A percentile compares a stretch with the other conserved stretches of the same genome.
phyloP scores from a whole-genome alignment of 345 rosid genomes.

The Eucalyptus dawsonii region DNA sequence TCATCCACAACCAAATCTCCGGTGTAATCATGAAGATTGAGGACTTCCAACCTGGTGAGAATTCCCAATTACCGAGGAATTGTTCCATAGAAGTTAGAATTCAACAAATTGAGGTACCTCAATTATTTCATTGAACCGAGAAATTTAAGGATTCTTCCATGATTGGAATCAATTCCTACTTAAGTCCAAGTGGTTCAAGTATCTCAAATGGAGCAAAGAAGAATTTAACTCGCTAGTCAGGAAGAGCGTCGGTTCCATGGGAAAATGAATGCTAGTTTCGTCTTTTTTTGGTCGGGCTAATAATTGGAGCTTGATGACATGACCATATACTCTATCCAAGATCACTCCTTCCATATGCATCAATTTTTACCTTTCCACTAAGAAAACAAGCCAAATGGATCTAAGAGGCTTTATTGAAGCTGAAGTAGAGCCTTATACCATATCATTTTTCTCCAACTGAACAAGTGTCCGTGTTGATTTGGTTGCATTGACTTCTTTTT shows the following conservation, averaged over 20 bases:
- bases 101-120: neutral
- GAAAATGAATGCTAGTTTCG: neutral
- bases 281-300: neutral
- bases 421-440: neutral
- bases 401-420: neutral
- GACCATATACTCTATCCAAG: neutral
- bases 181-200: neutral
- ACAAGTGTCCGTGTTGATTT: no score
- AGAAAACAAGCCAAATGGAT: neutral
- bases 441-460: no score
- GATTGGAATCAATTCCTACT: neutral
- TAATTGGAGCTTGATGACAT: neutral
- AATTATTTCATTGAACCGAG: neutral
- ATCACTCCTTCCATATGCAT: neutral
- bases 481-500: no score
- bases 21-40: fast-evolving
- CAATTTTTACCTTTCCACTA: neutral
- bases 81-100: neutral
- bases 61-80: neutral
- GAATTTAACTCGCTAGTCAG: neutral
- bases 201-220: neutral
- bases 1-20: neutral
- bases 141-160: neutral
- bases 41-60: neutral
- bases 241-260: neutral